These are phyloP conservation scores for Pseudogymnoascus sp. DNA, from an alignment of 2,329 filamentous ascomycete genomes.

Conservation along the genomic window DNA sequence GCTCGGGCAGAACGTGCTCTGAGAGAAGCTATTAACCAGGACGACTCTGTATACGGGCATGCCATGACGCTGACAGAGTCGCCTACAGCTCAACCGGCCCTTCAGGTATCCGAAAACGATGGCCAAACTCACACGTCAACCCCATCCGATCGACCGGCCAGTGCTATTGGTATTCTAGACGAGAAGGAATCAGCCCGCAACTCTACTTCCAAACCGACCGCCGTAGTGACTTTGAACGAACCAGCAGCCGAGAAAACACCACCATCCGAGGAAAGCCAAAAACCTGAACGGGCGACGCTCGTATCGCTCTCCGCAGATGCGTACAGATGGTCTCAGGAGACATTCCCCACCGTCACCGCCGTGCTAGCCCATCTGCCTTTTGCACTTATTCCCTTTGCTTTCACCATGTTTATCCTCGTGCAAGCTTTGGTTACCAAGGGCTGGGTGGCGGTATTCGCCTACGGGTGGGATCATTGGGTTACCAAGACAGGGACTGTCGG, in stretches of 20 bases:
- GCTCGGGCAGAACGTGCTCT: conserved; percentile 34
- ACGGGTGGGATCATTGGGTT: conserved; percentile 70
- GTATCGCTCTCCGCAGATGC: conserved; percentile 39
- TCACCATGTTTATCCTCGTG: conserved; percentile 69
- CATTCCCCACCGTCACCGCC: conserved; percentile 61
- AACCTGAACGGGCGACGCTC: conserved; percentile 39
- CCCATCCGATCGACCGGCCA: conserved; percentile 15
- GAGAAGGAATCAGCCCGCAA: conserved; percentile 16
- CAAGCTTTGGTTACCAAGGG: conserved; percentile 67
- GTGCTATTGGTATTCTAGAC: conserved; percentile 15
- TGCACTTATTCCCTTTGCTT: conserved; percentile 62
- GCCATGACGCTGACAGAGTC: neutral
- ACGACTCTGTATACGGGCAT: neutral
- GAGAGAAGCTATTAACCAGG: conserved; percentile 22
- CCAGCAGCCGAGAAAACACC: conserved; percentile 18
- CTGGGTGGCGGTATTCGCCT: conserved; percentile 66
- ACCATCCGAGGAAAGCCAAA: conserved; percentile 10
- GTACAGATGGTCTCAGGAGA: conserved; percentile 58
- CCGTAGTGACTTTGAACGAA: conserved; percentile 12
- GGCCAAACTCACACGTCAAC: conserved; percentile 16
- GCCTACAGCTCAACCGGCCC: conserved; percentile 4
- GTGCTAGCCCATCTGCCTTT: conserved; percentile 61
- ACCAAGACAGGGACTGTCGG: conserved; percentile 61
- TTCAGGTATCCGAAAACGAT: conserved; percentile 14
- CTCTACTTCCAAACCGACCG: conserved; percentile 9